Percentiles rank a stretch among this genome's conserved stretches.
Conservation (phyloP, 495 filamentous ascomycete species). For the Penicillium argentinense region DNA sequence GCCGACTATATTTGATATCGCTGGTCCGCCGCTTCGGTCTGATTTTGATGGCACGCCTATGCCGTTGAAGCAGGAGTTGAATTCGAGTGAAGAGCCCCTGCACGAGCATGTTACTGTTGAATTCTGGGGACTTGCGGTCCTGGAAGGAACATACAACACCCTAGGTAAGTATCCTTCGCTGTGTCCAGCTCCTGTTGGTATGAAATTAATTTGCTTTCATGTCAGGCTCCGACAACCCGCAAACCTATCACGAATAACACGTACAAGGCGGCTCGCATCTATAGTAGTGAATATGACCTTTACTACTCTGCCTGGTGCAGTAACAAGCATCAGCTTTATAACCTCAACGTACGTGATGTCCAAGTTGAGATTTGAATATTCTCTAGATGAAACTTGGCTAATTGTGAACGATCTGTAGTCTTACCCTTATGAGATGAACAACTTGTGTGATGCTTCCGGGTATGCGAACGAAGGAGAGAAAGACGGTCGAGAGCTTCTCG, state of each 20-base stretch:
- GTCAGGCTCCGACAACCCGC: conserved; percentile 31
- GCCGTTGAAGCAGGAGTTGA: conserved; percentile 29
- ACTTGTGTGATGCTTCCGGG: background rate
- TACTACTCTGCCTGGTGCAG: conserved; percentile 7
- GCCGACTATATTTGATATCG: conserved; percentile 53
- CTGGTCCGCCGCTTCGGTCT: conserved; percentile 33
- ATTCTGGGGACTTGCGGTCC: conserved; percentile 44
- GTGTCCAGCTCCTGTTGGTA: background rate
- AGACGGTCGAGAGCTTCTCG: background rate
- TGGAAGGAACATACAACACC: background rate
- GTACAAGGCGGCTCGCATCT: background rate
- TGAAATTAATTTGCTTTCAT: background rate
- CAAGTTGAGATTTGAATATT: too few relatives aligned
- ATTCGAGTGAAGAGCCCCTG: background rate
- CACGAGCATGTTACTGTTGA: conserved; percentile 57
- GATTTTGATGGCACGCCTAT: conserved; percentile 56
- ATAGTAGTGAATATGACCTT: background rate
- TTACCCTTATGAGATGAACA: background rate
- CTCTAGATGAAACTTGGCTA: too few relatives aligned
- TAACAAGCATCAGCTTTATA: conserved; percentile 6
- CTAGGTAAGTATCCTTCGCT: background rate
- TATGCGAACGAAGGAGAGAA: background rate
- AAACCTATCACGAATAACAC: conserved; percentile 1
- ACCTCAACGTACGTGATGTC: conserved; percentile 21
- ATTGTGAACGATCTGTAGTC: too few relatives aligned